Conservation (phyloP, 2,329 filamentous ascomycete genomes). For the Fusarium cyanostomum region DNA sequence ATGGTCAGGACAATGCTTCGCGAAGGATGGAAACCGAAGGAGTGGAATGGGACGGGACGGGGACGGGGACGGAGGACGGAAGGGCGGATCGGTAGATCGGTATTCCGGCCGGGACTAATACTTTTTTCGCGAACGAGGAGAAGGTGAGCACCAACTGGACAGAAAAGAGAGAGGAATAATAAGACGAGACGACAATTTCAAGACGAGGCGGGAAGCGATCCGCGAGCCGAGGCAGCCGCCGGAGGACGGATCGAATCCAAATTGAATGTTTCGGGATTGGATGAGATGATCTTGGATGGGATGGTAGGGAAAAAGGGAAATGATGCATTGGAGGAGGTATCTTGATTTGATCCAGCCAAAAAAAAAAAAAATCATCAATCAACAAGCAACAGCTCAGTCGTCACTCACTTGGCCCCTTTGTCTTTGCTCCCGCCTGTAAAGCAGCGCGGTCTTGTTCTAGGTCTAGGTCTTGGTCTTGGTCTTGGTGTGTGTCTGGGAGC, state of each 20-base stretch:
- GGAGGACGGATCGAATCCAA: slow-evolving; percentile 1
- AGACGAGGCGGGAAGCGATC: slow-evolving; percentile 20
- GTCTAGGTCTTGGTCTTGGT: not conserved
- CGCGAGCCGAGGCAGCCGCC: slow-evolving; percentile 29
- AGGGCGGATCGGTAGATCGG: slow-evolving; percentile 32
- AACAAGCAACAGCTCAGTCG: slow-evolving; percentile 14
- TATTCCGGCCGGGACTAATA: slow-evolving; percentile 29
- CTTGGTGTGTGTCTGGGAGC: not conserved
- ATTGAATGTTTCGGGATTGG: slow-evolving; percentile 4
- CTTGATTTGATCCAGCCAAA: not conserved
- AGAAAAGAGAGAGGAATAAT: slow-evolving; percentile 8
- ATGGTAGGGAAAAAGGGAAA: not conserved
- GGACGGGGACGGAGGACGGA: slow-evolving; percentile 30
- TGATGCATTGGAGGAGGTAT: not conserved
- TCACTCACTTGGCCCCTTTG: not conserved
- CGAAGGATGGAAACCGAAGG: slow-evolving; percentile 23
- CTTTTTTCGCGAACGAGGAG: slow-evolving; percentile 4
- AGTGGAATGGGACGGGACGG: slow-evolving; percentile 25
- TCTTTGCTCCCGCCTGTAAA: no score
- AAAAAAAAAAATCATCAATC: slow-evolving; percentile 9
- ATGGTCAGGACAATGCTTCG: slow-evolving; percentile 7
- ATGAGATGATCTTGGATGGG: not conserved
- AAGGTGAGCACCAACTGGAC: slow-evolving; percentile 9
- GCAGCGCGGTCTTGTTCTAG: not conserved
- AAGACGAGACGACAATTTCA: not conserved